Base-by-base conservation (phyloP, 2,329 filamentous ascomycete species). In the Nemania sp. region DNA sequence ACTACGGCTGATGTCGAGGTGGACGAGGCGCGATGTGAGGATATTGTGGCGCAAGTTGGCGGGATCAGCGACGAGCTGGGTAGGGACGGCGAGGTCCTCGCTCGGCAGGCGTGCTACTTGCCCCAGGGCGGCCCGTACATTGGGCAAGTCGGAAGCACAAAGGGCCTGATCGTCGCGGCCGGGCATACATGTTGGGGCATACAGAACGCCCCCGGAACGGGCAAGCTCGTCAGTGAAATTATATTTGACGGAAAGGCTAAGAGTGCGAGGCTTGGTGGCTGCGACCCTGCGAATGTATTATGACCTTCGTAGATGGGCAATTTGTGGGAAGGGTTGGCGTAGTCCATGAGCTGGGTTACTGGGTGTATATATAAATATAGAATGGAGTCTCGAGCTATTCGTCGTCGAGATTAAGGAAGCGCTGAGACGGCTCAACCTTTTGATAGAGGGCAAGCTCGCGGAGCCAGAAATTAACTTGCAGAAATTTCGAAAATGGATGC, bases 161-260 rank as follows among this genome's bases (percentile, higher is more conserved):
- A 57, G 68, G 92, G 92, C 0, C 76, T 93, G 51, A 82, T 90
- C 57, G 82, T 94, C 70, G 92, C 92, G 1, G 85, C 90, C 0
- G 92, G 92, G 0, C 92, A 94, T 81, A 93, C 90, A 1, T 94
- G 92, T 77, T 94, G 92, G 92, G 92, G 92, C 0, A 93, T 94
- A 47, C 92, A 94, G 79, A 94, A 94, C 80, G 91, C 87, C 22
- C 91, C 91, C 1, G 92, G 84, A 4, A 94, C 92, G 8, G 89
- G 89, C 1, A 89, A 89, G 79, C 75, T 91, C 58, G 86, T 90
- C 68, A 89, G 87, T 70, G 89, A 91, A 76, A 85, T 90, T 74
- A 79, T 91, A 1, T 86, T 90, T 73, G 88, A 91, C 62, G 88
- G 88, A 0, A 78, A 81, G 71, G 84, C 87, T 6, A 86, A 81